Evolutionary conservation across 441 rosid species (phyloP), one percentile per base, ranked within the genome.

Genomic region (Gossypium schwendimanii): DNA sequence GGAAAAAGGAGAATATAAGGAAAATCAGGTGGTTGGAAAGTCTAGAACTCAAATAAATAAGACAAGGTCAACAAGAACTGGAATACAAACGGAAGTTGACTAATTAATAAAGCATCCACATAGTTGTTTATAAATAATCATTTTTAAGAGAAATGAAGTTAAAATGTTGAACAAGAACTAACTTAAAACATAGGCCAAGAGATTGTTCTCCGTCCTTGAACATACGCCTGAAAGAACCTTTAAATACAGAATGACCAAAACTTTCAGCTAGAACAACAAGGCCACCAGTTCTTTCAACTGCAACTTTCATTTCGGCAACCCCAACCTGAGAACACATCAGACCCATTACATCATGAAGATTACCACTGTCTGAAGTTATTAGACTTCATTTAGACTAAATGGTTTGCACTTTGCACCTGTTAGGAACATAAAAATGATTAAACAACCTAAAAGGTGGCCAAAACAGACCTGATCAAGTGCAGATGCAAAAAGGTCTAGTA

Each of bases 241-340:
- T 96, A 74, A 96, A 96, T 33, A 96, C 99, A 33, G 98, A 87
- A 85, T 91, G 98, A 73, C 97, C 99, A 85, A 96, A 96, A 83
- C 99, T 96, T 83, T 96, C 99, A 6, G 99, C 80, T 47, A 93
- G 87, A 81, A 96, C 99, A 82, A 89, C 98, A 77, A 96, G 93
- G 57, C 99, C 99, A 70, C 99, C 98, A 45, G 97, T 90, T 81
- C 85, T 91, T 83, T 96, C 99, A 73, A 96, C 97, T 0, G 89
- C 89, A 79, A 91, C 93, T 87, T 96, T 96, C 96, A 93, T 92
- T 89, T 96, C 99, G 53, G 99, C 97, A 78, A 96, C 94, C 76
- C 99, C 99, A 74, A 96, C 99, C 99, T 96, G 80, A 76, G 79
- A 64, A 74, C 74, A 78, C 65, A 45, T 12, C 63, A 71, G 15